Evolutionary conservation across 2,329 filamentous ascomycete species (phyloP).

Genomic region (Paraphaeosphaeria sporulosa): DNA sequence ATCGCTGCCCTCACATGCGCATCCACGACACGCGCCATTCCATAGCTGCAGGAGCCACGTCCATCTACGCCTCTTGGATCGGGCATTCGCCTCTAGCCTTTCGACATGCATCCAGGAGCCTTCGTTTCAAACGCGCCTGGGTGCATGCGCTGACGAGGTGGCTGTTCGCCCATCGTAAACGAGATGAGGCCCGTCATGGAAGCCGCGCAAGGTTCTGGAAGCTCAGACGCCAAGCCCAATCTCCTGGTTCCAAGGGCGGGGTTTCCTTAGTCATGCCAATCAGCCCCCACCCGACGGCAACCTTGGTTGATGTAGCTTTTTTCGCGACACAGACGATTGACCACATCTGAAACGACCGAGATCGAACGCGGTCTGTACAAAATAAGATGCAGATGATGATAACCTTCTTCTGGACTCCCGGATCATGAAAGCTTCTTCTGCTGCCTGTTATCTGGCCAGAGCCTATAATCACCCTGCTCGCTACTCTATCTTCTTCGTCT

Average conservation of each 20-base stretch:
- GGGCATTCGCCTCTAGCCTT: background rate
- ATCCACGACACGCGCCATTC: constrained; percentile 26
- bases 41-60: constrained; percentile 25
- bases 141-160: constrained; percentile 11
- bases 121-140: constrained; percentile 1
- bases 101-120: background rate
- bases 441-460: too few relatives aligned
- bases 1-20: constrained; percentile 27
- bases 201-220: constrained; percentile 6
- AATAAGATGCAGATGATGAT: too few relatives aligned
- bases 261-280: constrained; percentile 5
- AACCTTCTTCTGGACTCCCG: too few relatives aligned
- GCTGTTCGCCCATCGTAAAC: constrained; percentile 18
- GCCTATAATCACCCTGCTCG: too few relatives aligned
- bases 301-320: too few relatives aligned
- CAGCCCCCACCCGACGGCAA: background rate
- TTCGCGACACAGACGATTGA: too few relatives aligned
- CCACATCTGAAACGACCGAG: too few relatives aligned
- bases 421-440: too few relatives aligned
- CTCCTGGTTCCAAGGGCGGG: background rate
- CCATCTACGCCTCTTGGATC: constrained; percentile 14
- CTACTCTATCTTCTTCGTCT: too few relatives aligned
- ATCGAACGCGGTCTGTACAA: too few relatives aligned
- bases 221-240: constrained; percentile 2
- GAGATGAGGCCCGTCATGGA: constrained; percentile 13